These are phyloP conservation scores for Cotoneaster glaucophyllus DNA, from an alignment of 306 rosid genomes.

Conservation along the genomic window DNA sequence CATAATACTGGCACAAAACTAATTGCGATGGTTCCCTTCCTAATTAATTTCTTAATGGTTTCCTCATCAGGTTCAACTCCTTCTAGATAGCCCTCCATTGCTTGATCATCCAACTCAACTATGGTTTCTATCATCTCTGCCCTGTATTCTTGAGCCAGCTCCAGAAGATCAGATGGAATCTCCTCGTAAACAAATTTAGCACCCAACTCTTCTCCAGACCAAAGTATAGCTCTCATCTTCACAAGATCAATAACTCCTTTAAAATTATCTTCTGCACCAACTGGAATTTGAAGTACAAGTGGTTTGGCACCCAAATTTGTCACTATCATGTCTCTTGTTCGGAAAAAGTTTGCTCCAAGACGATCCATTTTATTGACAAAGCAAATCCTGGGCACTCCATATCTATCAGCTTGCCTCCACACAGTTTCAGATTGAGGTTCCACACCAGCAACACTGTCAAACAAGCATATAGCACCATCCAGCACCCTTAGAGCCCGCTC, in stretches of 20 bases:
- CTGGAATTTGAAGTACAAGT: slow-evolving; percentile 80
- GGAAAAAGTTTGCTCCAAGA: slow-evolving; percentile 87
- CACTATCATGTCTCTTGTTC: slow-evolving; percentile 95
- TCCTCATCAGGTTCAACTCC: slow-evolving; percentile 86
- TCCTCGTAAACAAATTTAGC: slow-evolving; percentile 72
- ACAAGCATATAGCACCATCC: slow-evolving; percentile 95
- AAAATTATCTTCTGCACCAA: slow-evolving; percentile 83
- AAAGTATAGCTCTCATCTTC: slow-evolving; percentile 83
- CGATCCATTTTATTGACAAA: slow-evolving; percentile 98
- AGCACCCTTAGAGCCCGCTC: slow-evolving; percentile 96
- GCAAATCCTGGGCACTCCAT: slow-evolving; percentile 94
- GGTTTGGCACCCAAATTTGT: slow-evolving; percentile 93
- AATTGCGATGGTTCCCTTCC: slow-evolving; percentile 66
- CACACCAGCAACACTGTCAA: slow-evolving; percentile 97
- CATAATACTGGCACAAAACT: slow-evolving; percentile 86
- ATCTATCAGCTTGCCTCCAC: slow-evolving; percentile 97
- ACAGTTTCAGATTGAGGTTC: slow-evolving; percentile 98
- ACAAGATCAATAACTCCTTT: slow-evolving; percentile 84
- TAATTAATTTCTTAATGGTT: slow-evolving; percentile 58
- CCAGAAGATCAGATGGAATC: slow-evolving; percentile 67
- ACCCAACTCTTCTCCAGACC: slow-evolving; percentile 97
- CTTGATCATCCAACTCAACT: slow-evolving; percentile 78
- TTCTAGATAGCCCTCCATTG: slow-evolving; percentile 85
- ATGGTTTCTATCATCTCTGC: slow-evolving; percentile 67
- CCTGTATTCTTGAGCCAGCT: slow-evolving; percentile 64